A percentile compares a stretch with the other conserved stretches of the same genome.
Conservation (phyloP, 2,329 filamentous ascomycete genomes). For the Fusarium nurragi region DNA sequence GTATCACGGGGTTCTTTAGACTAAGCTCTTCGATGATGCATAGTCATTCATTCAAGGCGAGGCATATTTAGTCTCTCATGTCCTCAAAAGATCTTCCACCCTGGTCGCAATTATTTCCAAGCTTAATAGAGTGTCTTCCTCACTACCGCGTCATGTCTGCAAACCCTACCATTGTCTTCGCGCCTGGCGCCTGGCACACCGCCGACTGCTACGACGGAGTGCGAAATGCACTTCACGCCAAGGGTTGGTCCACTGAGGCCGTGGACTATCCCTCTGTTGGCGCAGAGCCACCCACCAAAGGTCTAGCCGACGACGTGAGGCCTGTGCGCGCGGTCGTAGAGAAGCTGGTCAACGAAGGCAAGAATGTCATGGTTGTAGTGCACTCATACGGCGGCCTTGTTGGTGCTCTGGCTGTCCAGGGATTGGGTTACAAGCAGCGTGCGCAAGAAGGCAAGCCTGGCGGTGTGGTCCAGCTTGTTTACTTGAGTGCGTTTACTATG, state of each 20-base stretch:
- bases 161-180: slow-evolving; percentile 16
- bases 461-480: slow-evolving; percentile 7
- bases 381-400: slow-evolving; percentile 19
- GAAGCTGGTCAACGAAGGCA: background rate
- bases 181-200: slow-evolving; percentile 13
- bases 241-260: slow-evolving; percentile 8
- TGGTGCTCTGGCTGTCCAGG: slow-evolving; percentile 1
- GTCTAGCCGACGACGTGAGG: background rate
- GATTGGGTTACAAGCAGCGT: slow-evolving; percentile 11
- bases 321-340: background rate
- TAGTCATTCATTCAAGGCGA: no score
- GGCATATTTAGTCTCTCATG: no score
- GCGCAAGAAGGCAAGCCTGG: slow-evolving; percentile 7
- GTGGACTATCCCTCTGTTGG: slow-evolving; percentile 19
- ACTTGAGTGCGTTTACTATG: slow-evolving; percentile 6
- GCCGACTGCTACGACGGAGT: slow-evolving; percentile 13
- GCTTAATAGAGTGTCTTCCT: no score
- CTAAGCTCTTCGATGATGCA: no score
- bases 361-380: slow-evolving; percentile 11
- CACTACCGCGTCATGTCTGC: background rate
- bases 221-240: background rate
- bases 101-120: no score
- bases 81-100: no score
- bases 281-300: slow-evolving; percentile 8
- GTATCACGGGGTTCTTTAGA: no score